Evolutionary conservation across 257 asterid species (phyloP).

Genomic region (Lycium ferocissimum): DNA sequence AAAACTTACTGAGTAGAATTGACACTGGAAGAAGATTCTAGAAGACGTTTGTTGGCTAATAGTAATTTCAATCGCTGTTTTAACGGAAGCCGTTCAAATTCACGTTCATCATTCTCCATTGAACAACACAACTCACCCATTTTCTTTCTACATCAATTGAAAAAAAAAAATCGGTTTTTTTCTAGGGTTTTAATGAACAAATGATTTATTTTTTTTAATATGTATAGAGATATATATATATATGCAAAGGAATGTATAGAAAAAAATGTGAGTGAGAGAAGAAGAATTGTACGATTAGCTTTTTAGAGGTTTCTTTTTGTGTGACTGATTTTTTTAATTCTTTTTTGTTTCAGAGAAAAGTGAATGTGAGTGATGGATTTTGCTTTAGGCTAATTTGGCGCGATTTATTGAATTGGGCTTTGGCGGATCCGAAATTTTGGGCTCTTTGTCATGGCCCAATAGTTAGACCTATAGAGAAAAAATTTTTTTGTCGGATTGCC

Average conservation of each 20-base stretch:
- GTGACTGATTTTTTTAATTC: too few species aligned
- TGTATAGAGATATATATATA: too few species aligned
- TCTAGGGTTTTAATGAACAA: neutral
- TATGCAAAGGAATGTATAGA: too few species aligned
- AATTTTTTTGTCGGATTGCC: too few species aligned
- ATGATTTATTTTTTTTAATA: too few species aligned
- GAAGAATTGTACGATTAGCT: neutral
- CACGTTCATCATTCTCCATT: conserved; percentile 17
- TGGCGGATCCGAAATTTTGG: neutral
- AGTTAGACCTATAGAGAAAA: neutral
- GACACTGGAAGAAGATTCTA: conserved; percentile 30
- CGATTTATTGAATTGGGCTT: neutral
- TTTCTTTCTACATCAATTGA: too few species aligned
- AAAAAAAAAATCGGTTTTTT: too few species aligned
- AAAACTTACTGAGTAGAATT: too few species aligned
- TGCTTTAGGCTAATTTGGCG: neutral
- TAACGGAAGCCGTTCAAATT: conserved; percentile 64
- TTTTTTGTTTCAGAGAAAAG: neutral
- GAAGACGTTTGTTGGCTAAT: conserved; percentile 44
- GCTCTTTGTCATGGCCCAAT: neutral
- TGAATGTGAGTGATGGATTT: neutral
- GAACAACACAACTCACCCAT: too few species aligned
- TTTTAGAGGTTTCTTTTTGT: too few species aligned
- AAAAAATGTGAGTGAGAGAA: too few species aligned
- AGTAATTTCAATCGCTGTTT: conserved; percentile 70